phyloP scores from a whole-genome alignment of 1,284 basidiomycete genomes.

The Phellopilus nigrolimitatus region DNA sequence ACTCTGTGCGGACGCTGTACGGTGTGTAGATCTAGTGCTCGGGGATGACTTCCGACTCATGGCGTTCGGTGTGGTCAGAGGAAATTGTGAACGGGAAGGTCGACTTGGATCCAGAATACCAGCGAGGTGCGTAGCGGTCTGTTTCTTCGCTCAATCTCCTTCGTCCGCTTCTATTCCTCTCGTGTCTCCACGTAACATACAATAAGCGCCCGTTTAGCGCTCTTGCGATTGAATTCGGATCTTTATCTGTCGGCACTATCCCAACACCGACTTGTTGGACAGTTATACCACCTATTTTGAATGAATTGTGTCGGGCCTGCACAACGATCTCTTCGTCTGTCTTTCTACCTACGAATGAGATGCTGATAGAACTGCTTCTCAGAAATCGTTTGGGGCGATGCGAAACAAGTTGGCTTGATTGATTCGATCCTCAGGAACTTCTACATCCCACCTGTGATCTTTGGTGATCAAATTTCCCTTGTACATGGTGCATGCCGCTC shows the following conservation, averaged over 20 bases:
- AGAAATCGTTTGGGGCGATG: slow-evolving; percentile 72
- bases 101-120: slow-evolving; percentile 69
- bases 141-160: background rate
- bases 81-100: slow-evolving; percentile 57
- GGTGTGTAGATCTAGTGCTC: slow-evolving; percentile 36
- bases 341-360: no score
- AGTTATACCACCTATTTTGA: no score
- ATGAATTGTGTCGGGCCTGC: no score
- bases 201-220: background rate
- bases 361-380: background rate
- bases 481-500: background rate
- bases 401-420: slow-evolving; percentile 66
- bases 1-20: slow-evolving; percentile 60
- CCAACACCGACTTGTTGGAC: background rate
- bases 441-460: slow-evolving; percentile 71
- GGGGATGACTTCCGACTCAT: slow-evolving; percentile 1
- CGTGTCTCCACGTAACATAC: background rate
- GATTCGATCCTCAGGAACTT: slow-evolving; percentile 73
- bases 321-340: no score
- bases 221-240: background rate
- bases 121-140: slow-evolving; percentile 48
- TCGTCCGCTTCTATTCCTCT: background rate
- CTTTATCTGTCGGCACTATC: background rate
- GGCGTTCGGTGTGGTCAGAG: slow-evolving; percentile 35
- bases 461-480: slow-evolving; percentile 36